Conservation (phyloP, 2,329 filamentous ascomycete species). For the Berkeleyomyces rouxiae region DNA sequence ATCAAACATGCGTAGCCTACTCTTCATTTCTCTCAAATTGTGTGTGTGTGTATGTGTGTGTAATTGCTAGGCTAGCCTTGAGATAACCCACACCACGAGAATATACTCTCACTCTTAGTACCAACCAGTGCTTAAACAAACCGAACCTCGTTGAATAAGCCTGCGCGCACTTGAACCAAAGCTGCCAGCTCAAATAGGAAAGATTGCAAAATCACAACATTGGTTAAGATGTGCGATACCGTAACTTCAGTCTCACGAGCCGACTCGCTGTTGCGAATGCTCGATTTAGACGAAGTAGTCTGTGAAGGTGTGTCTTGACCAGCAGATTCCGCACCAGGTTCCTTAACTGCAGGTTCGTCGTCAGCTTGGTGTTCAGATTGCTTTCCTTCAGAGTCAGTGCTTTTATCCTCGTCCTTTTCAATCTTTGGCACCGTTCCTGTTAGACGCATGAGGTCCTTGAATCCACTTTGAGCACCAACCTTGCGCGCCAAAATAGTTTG, state of each 20-base stretch:
- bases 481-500: constrained; percentile 42
- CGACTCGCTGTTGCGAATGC: background rate
- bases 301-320: constrained; percentile 13
- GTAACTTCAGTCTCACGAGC: constrained; percentile 33
- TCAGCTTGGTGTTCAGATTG: background rate
- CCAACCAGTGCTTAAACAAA: constrained; percentile 25
- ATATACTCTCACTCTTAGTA: background rate
- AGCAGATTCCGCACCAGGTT: constrained; percentile 17
- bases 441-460: constrained; percentile 14
- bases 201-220: constrained; percentile 62
- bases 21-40: no score
- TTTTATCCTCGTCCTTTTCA: constrained; percentile 13
- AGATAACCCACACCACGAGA: background rate
- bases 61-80: background rate
- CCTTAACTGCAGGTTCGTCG: constrained; percentile 17
- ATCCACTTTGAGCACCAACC: constrained; percentile 31
- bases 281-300: background rate
- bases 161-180: constrained; percentile 56
- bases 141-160: constrained; percentile 59
- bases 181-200: constrained; percentile 65
- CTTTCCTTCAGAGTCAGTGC: constrained; percentile 1
- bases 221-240: constrained; percentile 64
- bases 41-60: no score
- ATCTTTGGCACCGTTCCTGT: constrained; percentile 17
- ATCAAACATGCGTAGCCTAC: no score